Conservation (phyloP, 78 protist species). For the Speleostelium caveatum region DNA sequence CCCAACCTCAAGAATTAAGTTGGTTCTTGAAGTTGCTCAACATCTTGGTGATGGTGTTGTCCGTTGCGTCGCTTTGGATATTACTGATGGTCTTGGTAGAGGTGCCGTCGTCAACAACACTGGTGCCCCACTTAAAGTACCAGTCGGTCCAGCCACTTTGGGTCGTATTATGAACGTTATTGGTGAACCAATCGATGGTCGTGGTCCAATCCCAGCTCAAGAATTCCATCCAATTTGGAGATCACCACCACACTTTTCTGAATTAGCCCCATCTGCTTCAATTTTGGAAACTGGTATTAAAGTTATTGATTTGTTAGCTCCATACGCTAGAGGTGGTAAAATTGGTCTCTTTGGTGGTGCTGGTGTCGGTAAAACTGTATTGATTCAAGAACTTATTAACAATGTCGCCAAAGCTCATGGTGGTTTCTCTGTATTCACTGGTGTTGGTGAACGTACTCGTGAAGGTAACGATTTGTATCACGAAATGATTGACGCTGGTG, state of each 20-base stretch:
- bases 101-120: conserved; percentile 93
- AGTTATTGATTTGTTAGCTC: conserved; percentile 98
- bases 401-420: conserved; percentile 99
- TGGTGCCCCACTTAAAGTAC: conserved; percentile 97
- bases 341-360: conserved; percentile 99
- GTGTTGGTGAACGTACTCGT: conserved; percentile 99
- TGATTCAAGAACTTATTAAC: conserved; percentile 99
- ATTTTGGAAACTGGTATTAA: conserved; percentile 98
- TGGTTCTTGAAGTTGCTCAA: conserved; percentile 98
- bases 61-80: conserved; percentile 98
- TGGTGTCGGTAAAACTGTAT: conserved; percentile 97
- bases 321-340: conserved; percentile 99
- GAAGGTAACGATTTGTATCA: conserved; percentile 99
- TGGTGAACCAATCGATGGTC: conserved; percentile 98
- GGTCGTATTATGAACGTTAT: conserved; percentile 99
- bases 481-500: conserved; percentile 98
- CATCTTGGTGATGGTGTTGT: conserved; percentile 98
- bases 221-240: conserved; percentile 92
- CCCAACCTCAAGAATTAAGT: conserved; percentile 70
- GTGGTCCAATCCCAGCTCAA: conserved; percentile 92
- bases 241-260: conserved; percentile 93
- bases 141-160: conserved; percentile 97
- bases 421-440: conserved; percentile 99
- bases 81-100: conserved; percentile 98
- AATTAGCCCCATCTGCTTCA: conserved; percentile 93